These are phyloP conservation scores for Pelagomonas calceolata DNA, from an alignment of 108 stramenopile genomes.

Conservation along the genomic window DNA sequence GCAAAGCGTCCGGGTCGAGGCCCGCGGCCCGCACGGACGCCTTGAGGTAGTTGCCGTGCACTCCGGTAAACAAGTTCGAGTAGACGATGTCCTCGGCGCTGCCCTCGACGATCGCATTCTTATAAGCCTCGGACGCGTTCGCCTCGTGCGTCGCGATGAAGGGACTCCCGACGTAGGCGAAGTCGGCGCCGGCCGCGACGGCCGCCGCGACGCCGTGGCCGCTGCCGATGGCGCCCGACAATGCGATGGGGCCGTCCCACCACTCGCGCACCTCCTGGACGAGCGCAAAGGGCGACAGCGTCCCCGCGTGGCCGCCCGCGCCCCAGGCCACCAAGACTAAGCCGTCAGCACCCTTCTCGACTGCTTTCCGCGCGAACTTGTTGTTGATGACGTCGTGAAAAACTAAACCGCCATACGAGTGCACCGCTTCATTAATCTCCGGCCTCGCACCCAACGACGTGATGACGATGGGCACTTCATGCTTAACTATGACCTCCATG, in stretches of 20 bases:
- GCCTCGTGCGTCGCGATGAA: not conserved
- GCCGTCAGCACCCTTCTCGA: not conserved
- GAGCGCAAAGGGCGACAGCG: not conserved
- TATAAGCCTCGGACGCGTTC: not conserved
- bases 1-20: not conserved
- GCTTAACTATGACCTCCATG: not conserved
- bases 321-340: not conserved
- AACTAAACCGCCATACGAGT: not conserved
- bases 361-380: not conserved
- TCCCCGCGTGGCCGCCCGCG: not conserved
- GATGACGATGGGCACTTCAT: not conserved
- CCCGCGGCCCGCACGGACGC: not conserved
- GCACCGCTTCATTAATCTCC: not conserved
- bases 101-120: not conserved
- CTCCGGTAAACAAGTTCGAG: not conserved
- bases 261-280: not conserved
- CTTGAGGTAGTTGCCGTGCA: not conserved
- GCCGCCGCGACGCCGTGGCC: not conserved
- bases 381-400: not conserved
- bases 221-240: not conserved
- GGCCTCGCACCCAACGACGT: not conserved
- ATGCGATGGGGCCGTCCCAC: not conserved
- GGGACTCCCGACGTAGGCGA: not conserved
- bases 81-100: not conserved
- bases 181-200: not conserved